Percentiles rank a stretch among this genome's conserved stretches.
Evolutionary conservation across 257 asterid species (phyloP).

Genomic region (Gardenia jasminoides): DNA sequence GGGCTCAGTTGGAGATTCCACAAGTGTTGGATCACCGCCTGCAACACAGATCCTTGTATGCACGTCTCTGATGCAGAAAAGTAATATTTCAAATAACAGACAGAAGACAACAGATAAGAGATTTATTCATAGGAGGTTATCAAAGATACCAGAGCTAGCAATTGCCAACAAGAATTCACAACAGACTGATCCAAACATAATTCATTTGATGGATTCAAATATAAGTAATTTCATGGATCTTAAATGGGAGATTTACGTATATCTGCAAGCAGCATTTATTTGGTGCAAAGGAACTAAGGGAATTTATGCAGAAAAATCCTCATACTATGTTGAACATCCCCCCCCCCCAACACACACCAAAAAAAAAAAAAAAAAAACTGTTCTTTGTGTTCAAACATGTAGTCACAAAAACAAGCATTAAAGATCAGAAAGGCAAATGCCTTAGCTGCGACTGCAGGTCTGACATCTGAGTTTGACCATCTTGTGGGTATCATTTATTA

Average conservation of each 20-base stretch:
- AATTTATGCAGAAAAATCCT: background rate
- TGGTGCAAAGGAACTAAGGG: background rate
- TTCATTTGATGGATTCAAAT: background rate
- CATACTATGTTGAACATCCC: background rate
- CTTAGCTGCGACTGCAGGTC: background rate
- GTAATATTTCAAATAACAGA: constrained; percentile 2
- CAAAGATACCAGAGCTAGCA: background rate
- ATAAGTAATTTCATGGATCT: too few relatives aligned
- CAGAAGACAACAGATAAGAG: background rate
- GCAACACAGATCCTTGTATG: constrained; percentile 69
- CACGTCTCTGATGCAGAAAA: constrained; percentile 51
- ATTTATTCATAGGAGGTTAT: background rate
- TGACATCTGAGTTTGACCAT: background rate
- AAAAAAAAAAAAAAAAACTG: too few relatives aligned
- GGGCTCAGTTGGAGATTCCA: constrained; percentile 95
- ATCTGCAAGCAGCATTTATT: too few relatives aligned
- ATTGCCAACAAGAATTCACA: background rate
- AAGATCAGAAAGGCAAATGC: background rate
- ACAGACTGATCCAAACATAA: too few relatives aligned
- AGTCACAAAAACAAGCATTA: background rate
- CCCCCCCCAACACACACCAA: too few relatives aligned
- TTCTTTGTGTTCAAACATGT: background rate
- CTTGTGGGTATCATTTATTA: background rate
- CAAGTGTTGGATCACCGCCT: constrained; percentile 73
- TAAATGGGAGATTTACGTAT: too few relatives aligned